A percentile compares a stretch with the other conserved stretches of the same genome.
Evolutionary conservation across 495 filamentous ascomycete genomes (phyloP).

Genomic region (Hypoxylon subgilvum): DNA sequence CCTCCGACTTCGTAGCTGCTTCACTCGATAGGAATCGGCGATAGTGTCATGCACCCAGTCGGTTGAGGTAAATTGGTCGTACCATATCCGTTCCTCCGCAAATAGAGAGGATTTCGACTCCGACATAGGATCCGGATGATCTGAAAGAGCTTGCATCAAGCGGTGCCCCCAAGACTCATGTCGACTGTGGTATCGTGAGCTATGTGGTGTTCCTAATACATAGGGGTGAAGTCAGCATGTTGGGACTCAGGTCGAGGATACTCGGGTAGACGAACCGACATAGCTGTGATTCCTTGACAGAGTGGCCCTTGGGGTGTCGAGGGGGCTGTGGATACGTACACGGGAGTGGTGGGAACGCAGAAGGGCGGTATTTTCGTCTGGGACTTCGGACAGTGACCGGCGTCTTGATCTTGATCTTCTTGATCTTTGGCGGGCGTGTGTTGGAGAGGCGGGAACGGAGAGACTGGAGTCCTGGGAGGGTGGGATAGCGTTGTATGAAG

Average conservation of each 20-base stretch:
- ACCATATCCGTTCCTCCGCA: constrained; percentile 91
- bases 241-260: constrained; percentile 1
- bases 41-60: constrained; percentile 99
- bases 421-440: constrained; percentile 21
- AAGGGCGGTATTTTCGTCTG: constrained; percentile 57
- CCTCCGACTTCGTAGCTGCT: constrained; percentile 78
- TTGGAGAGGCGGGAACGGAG: constrained; percentile 29
- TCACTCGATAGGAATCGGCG: constrained; percentile 87
- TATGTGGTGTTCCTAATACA: constrained; percentile 29
- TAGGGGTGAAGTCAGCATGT: constrained; percentile 5
- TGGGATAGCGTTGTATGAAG: constrained; percentile 10
- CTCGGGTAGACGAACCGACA: constrained; percentile 43
- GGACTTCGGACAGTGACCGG: constrained; percentile 43
- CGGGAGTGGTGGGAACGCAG: constrained; percentile 48
- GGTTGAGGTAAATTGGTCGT: constrained; percentile 98
- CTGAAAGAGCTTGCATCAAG: constrained; percentile 56
- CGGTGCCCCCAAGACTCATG: constrained; percentile 65
- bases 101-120: constrained; percentile 67
- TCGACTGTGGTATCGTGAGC: constrained; percentile 66
- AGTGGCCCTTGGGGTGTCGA: constrained; percentile 45
- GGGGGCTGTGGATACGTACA: constrained; percentile 50
- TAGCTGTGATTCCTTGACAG: constrained; percentile 58
- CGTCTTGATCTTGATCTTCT: constrained; percentile 28
- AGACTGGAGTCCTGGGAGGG: constrained; percentile 19
- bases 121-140: constrained; percentile 56